Base-by-base conservation (phyloP, 371 early-diverging fungal species). In the Umbelopsis sp. region DNA sequence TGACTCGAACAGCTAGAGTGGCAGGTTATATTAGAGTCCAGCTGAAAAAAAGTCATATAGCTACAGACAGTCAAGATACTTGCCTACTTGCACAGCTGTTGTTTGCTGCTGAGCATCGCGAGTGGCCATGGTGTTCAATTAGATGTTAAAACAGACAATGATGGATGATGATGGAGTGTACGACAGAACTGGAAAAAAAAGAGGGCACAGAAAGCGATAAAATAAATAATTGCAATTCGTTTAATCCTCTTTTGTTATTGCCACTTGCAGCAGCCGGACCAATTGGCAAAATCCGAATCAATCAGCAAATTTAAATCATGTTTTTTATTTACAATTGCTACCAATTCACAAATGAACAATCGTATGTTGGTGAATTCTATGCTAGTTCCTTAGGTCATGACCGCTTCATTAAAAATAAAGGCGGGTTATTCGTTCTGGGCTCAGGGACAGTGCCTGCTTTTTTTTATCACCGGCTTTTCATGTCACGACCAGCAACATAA, bases 1-100 rank as follows among this genome's bases (percentile, higher is more conserved):
- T 74, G 50, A 83, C 78, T 65, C 83, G 76, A 25, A 82, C 69
- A 25, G 82, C 82, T 82, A 67, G 66, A 52, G 50, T 64, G 44
- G 32, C 35, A 50, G 50, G 63, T 25, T 48, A 7, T 57, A 12
- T 57, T 57, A 35, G 57, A 57, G 57, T 57, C 29, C 57, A 57
- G 57, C 57, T 22, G 22, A 22, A 22, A 57, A 11, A 57, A 18
- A 12, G 35, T 16, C 41, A 10, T 35, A 57, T 35, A 57, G 35
- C 14, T 41, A 38, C 20, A 67, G 35, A 46, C 35, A 63, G 37
- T 35, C 8, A n/a, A 51, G 22, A 50, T 44, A 68, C 68, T 62
- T 68, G 68, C 68, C 68, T 68, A 68, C 68, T 68, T 68, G 68
- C 44, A 68, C 57, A 63, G 68, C 68, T 44, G 68, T 57, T 20